Base-by-base conservation (phyloP, 78 protist genomes). In the Dictyostelium brefeldianum region DNA sequence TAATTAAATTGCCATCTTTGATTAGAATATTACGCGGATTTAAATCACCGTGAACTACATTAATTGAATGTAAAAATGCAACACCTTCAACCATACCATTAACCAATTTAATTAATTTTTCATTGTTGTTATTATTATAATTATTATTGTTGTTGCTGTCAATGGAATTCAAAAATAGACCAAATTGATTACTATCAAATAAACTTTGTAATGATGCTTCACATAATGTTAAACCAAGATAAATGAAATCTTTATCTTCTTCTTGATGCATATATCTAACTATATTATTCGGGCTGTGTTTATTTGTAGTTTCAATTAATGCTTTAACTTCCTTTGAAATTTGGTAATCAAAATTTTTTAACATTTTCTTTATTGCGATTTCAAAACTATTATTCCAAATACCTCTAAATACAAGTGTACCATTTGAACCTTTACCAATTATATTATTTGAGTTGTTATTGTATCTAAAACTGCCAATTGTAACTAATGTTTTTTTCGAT, bases 391-490 rank as follows among this genome's bases (percentile, higher is more conserved):
- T 75, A 73, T 67, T 74, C 91, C 91, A 84, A 7, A 84, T 12
- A 46, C 91, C 91, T 73, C 43, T 50, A 46, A 31, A 84, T 12
- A 84, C 91, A 36, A 84, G 25, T 59, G 91, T 84, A 27, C 81
- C 91, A 84, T 84, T 84, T 18, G 73, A 53, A 48, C 91, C 91
- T 59, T 82, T 71, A 29, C 91, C 91, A 15, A 84, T 53, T 36
- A 84, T 74, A 54, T 74, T 22, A 27, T 9, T 1, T 20, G 43
- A 75, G 14, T 64, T 81, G 46, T 59, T 73, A 74, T 47, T 74
- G 17, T 57, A 84, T 74, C 57, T 84, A 46, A 84, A 74, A 46
- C 74, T 84, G 46, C 91, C 91, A 43, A 84, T 69, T 47, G 11
- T 22, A 7, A 18, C 53, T 27, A 59, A 47, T n/a, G n/a, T n/a